Evolutionary conservation across 2,329 filamentous ascomycete genomes (phyloP).

Genomic region (Graphilbum fragrans): DNA sequence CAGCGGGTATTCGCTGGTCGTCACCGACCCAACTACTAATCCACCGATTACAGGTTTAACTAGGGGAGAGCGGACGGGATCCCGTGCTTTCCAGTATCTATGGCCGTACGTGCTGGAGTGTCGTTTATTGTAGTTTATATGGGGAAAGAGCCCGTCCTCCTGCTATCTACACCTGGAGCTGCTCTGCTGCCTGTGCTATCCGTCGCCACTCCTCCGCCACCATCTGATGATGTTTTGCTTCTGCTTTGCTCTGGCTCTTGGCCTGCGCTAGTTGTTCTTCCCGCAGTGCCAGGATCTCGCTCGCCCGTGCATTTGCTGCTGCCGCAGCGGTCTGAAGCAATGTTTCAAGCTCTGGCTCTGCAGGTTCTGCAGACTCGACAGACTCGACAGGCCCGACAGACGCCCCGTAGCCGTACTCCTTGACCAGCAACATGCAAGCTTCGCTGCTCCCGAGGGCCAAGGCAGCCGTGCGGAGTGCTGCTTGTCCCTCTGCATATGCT

Average conservation of each 20-base stretch:
- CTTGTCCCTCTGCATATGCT: slow-evolving; percentile 3
- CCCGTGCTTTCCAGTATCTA: too few relatives aligned
- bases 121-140: too few relatives aligned
- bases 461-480: slow-evolving; percentile 15
- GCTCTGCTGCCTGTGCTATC: slow-evolving; percentile 5
- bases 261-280: neutral
- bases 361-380: neutral
- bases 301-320: slow-evolving; percentile 10
- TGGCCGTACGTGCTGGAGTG: too few relatives aligned
- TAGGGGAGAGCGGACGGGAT: too few relatives aligned
- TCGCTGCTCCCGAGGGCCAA: slow-evolving; percentile 18
- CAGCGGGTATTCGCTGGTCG: too few relatives aligned
- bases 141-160: neutral
- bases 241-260: neutral
- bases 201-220: slow-evolving; percentile 16
- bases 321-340: slow-evolving; percentile 17
- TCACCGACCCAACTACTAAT: too few relatives aligned
- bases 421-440: slow-evolving; percentile 16
- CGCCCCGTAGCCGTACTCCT: slow-evolving; percentile 12
- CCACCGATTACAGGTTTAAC: too few relatives aligned
- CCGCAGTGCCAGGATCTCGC: neutral
- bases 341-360: neutral
- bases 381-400: slow-evolving; percentile 12
- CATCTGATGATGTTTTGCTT: slow-evolving; percentile 8
- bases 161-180: neutral